These are phyloP conservation scores for Ceratobasidium sp. DNA, from an alignment of 1,284 basidiomycete species.

Conservation along the genomic window DNA sequence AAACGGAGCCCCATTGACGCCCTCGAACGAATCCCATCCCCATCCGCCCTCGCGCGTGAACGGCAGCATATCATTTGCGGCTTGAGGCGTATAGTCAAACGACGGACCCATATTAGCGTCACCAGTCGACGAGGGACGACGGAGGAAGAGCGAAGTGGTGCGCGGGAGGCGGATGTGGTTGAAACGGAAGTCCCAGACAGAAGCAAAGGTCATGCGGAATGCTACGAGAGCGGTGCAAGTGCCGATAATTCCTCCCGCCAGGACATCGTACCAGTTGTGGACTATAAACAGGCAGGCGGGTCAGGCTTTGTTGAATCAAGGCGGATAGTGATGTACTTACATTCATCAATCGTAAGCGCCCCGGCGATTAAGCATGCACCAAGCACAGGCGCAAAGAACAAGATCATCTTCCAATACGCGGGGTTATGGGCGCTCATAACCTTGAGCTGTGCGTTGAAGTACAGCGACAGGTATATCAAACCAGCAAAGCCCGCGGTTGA, in stretches of 20 bases:
- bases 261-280: conserved; percentile 69
- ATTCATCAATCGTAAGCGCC: conserved; percentile 70
- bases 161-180: conserved; percentile 69
- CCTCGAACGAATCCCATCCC: conserved; percentile 53
- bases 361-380: conserved; percentile 70
- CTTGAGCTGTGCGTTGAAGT: conserved; percentile 71
- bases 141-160: conserved; percentile 62
- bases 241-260: conserved; percentile 67
- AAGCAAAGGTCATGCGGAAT: conserved; percentile 68
- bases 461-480: conserved; percentile 67
- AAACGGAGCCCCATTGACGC: conserved; percentile 51
- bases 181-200: conserved; percentile 70
- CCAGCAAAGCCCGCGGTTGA: conserved; percentile 67
- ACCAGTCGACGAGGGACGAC: conserved; percentile 54
- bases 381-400: conserved; percentile 69
- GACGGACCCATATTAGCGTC: conserved; percentile 48
- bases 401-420: conserved; percentile 72
- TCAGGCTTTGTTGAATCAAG: background rate
- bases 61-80: conserved; percentile 57
- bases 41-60: conserved; percentile 65
- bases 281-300: conserved; percentile 8
- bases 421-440: conserved; percentile 68
- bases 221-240: conserved; percentile 65
- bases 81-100: conserved; percentile 57
- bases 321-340: conserved; percentile 51